Percentiles rank a stretch among this genome's conserved stretches.
Evolutionary conservation across 345 rosid species (phyloP).

Genomic region (Cochlearia excelsa): DNA sequence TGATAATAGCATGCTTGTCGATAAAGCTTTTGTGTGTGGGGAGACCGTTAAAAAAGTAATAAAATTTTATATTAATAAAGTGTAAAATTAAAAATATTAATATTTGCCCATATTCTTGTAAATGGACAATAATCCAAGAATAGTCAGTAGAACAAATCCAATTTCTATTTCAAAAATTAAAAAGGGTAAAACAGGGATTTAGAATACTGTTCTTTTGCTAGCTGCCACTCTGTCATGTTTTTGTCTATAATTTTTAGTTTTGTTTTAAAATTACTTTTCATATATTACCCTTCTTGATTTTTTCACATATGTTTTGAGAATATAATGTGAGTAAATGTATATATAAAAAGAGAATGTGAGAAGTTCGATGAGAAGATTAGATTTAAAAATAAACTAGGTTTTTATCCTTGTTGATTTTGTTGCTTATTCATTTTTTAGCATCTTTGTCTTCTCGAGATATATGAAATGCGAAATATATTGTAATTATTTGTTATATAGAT

Average conservation of each 20-base stretch:
- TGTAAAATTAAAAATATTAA: background rate
- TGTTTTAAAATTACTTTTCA: background rate
- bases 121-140: constrained; percentile 29
- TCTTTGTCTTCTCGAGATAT: constrained; percentile 40
- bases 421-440: constrained; percentile 30
- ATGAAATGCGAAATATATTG: too few relatives aligned
- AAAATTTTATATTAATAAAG: constrained; percentile 4
- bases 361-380: constrained; percentile 39
- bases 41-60: constrained; percentile 41
- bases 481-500: too few relatives aligned
- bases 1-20: constrained; percentile 55
- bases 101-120: constrained; percentile 31
- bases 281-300: too few relatives aligned
- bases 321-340: too few relatives aligned
- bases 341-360: constrained; percentile 64
- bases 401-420: constrained; percentile 11
- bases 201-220: constrained; percentile 33
- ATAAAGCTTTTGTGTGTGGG: constrained; percentile 36
- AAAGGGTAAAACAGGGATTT: constrained; percentile 32
- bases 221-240: constrained; percentile 36
- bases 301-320: too few relatives aligned
- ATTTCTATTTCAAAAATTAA: background rate
- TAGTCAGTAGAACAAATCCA: constrained; percentile 30
- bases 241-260: constrained; percentile 12
- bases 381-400: background rate